These are phyloP conservation scores for Colletotrichum spaethianum DNA, from an alignment of 2,329 filamentous ascomycete genomes.

Conservation along the genomic window DNA sequence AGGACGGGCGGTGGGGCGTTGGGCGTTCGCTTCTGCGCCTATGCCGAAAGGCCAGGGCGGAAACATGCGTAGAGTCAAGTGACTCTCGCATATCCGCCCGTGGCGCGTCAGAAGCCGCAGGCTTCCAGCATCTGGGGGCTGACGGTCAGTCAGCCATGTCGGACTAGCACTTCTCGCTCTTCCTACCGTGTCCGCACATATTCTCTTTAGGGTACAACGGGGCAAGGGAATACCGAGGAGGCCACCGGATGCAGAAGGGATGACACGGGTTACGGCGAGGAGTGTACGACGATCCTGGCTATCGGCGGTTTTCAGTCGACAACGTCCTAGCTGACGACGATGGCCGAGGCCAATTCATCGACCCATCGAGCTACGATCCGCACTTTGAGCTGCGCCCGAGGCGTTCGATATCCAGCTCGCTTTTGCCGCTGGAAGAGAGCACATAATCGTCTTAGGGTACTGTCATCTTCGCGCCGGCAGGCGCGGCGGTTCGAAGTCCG, in stretches of 20 bases:
- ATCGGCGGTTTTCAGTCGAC: not conserved
- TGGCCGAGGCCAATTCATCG: constrained; percentile 7
- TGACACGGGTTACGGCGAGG: not conserved
- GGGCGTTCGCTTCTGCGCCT: constrained; percentile 28
- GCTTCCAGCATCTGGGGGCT: not conserved
- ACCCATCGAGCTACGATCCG: constrained; percentile 13
- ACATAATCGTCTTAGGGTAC: not conserved
- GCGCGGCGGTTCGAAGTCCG: constrained; percentile 29
- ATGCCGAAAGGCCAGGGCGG: constrained; percentile 8
- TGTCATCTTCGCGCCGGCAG: constrained; percentile 11
- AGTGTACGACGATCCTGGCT: not conserved
- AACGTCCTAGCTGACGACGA: not conserved
- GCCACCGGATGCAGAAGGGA: not conserved
- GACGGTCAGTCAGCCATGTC: not conserved
- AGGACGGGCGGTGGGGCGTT: not conserved
- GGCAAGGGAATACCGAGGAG: not conserved
- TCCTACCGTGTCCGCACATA: not conserved
- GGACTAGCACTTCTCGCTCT: not conserved
- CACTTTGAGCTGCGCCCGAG: constrained; percentile 16
- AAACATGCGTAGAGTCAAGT: constrained; percentile 33
- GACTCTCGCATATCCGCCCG: constrained; percentile 20
- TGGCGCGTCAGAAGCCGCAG: constrained; percentile 1
- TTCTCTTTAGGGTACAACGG: not conserved
- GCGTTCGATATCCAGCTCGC: constrained; percentile 9
- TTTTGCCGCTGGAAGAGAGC: not conserved